Conservation (phyloP, 2,329 filamentous ascomycete species). For the Ceratocystis cubensis region DNA sequence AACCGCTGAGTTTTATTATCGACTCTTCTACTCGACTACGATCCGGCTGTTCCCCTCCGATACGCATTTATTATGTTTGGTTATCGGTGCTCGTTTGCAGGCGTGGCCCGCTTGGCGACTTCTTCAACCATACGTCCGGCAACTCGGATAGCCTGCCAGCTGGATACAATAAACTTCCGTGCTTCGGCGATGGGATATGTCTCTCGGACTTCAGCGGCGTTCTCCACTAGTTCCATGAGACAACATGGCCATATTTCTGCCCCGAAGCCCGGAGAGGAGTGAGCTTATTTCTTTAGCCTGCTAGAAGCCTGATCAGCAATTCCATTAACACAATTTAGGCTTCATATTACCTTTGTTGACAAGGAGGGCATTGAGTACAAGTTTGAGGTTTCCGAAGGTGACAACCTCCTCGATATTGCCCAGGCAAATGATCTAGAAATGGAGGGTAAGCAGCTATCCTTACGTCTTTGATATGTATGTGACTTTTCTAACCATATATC, state of each 20-base stretch:
- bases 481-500: not conserved
- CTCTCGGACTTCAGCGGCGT: conserved; percentile 28
- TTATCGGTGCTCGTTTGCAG: conserved; percentile 13
- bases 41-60: not conserved
- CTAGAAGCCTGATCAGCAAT: not conserved
- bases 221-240: conserved; percentile 50
- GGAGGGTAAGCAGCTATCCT: conserved; percentile 52
- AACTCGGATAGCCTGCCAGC: conserved; percentile 23
- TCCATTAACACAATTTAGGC: conserved; percentile 35
- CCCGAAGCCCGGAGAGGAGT: conserved; percentile 89
- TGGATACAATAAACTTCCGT: not conserved
- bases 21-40: not conserved
- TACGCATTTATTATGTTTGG: conserved; percentile 12
- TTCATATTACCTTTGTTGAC: conserved; percentile 84
- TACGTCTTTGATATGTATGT: not conserved
- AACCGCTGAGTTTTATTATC: not conserved
- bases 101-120: conserved; percentile 8
- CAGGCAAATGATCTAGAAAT: conserved; percentile 93
- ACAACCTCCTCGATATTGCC: conserved; percentile 90
- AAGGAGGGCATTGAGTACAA: conserved; percentile 69
- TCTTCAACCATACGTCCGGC: conserved; percentile 18
- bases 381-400: conserved; percentile 69
- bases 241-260: conserved; percentile 69
- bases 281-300: conserved; percentile 29
- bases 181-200: not conserved